Conservation (phyloP, 352 stramenopile genomes). For the Phytophthora foliorum region DNA sequence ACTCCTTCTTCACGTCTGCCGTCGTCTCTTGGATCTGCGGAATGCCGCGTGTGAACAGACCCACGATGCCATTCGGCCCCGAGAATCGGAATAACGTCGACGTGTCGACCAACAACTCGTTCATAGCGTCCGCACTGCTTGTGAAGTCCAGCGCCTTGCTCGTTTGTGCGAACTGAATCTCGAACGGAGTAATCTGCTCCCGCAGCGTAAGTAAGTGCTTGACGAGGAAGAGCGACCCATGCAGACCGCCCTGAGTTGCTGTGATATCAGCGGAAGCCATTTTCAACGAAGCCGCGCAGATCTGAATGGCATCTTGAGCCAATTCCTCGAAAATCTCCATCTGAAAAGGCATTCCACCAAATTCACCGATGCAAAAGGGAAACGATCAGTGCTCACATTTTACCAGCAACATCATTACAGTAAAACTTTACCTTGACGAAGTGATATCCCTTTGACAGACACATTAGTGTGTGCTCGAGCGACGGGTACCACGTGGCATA, state of each 20-base stretch:
- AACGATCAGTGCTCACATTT: neutral
- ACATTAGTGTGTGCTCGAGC: slow-evolving; percentile 86
- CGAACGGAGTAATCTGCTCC: slow-evolving; percentile 88
- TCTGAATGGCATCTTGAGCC: slow-evolving; percentile 84
- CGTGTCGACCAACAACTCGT: slow-evolving; percentile 71
- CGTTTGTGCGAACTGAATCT: slow-evolving; percentile 81
- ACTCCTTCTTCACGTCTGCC: slow-evolving; percentile 81
- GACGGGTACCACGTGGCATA: slow-evolving; percentile 90
- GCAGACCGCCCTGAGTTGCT: slow-evolving; percentile 54
- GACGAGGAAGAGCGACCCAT: slow-evolving; percentile 82
- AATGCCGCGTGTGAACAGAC: slow-evolving; percentile 73
- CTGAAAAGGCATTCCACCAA: slow-evolving; percentile 37
- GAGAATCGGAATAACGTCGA: slow-evolving; percentile 75
- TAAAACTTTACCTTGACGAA: slow-evolving; percentile 71
- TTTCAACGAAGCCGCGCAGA: slow-evolving; percentile 81
- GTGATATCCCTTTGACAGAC: slow-evolving; percentile 88
- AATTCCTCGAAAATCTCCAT: slow-evolving; percentile 90
- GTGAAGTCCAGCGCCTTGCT: slow-evolving; percentile 84
- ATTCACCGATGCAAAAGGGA: slow-evolving; percentile 2
- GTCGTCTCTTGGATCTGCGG: slow-evolving; percentile 84
- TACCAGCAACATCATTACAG: neutral
- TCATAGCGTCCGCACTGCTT: slow-evolving; percentile 79
- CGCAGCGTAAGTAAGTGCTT: slow-evolving; percentile 87
- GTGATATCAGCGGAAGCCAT: slow-evolving; percentile 78
- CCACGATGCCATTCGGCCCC: slow-evolving; percentile 64